Base-by-base conservation (phyloP, 305 asterid species). In the Rubia occidens region DNA sequence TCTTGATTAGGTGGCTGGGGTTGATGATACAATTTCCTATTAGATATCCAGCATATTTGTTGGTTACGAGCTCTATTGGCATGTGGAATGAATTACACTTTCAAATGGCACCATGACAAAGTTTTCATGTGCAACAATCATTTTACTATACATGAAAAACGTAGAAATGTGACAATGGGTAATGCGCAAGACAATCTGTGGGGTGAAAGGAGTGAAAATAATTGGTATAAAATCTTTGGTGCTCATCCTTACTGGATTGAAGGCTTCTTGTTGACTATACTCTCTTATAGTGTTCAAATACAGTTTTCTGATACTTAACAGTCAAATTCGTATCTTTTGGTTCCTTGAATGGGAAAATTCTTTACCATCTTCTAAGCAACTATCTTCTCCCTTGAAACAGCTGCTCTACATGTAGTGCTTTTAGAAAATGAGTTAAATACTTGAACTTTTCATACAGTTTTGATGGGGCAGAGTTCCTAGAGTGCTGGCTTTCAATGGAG, bases 401-500 rank as follows among this genome's bases (percentile, higher is more conserved):
- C 54, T 72, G 71, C 40, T 65, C 8, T 21, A 62, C 24, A 5
- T 40, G 62, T 37, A 43, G 40, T 7, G 43, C 59, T 47, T 18
- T 0, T 40, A 24, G 21, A 37, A 62, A 21, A 20, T 43, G 70
- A 51, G 61, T 40, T 71, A 32, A 18, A 55, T 67, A 13, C 67
- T 75, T 42, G 73, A 45, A 43, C 71, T 64, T 61, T 76, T 68
- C 78, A 75, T 79, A 78, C 94, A 93, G 98, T 89, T 84, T 78
- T 78, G 89, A 84, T 76, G 84, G 72, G 64, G 80, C 79, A 67
- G 89, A 83, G 75, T 71, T 75, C 66, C 79, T 82, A 0, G 90
- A 80, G 69, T 83, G 82, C 80, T 82, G 90, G 95, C 83, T 80
- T 70, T 85, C 87, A 39, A 76, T 75, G 68, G 83, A 83, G 83